These are phyloP conservation scores for Diaporthe citriasiana DNA, from an alignment of 2,329 filamentous ascomycete genomes.

Conservation along the genomic window DNA sequence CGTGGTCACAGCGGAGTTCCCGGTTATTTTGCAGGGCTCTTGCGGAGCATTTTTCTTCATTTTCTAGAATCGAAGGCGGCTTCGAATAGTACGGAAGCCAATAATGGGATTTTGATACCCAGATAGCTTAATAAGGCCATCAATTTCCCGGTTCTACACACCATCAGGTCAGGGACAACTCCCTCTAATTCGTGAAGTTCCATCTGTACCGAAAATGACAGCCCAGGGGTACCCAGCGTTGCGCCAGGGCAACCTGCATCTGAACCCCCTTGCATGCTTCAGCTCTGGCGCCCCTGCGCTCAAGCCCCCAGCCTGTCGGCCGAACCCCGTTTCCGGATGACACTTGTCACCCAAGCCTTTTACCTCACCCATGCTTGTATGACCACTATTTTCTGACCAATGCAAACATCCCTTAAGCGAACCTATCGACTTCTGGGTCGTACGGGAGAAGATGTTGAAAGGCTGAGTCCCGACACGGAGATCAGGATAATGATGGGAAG, in stretches of 20 bases:
- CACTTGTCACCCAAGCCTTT: not conserved
- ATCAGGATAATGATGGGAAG: not conserved
- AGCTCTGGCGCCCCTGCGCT: not conserved
- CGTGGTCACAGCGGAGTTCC: not conserved
- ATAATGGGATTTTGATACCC: not conserved
- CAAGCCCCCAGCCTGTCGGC: not conserved
- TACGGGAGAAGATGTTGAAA: too few relatives aligned
- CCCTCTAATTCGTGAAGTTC: not conserved
- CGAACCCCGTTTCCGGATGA: not conserved
- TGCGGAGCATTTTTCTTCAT: not conserved
- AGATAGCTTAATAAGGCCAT: not conserved
- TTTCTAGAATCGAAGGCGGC: not conserved
- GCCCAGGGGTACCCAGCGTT: not conserved
- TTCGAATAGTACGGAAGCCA: not conserved
- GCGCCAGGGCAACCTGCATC: not conserved
- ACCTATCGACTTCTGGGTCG: not conserved
- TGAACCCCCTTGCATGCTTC: conserved; percentile 1
- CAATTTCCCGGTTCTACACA: not conserved
- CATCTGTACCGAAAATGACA: not conserved
- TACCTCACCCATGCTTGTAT: not conserved
- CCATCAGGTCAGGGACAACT: not conserved
- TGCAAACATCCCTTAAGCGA: not conserved
- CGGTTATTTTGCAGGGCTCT: not conserved
- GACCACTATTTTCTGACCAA: not conserved
- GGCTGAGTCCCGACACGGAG: too few relatives aligned